These are phyloP conservation scores for Clonostachys chloroleuca DNA, from an alignment of 2,329 filamentous ascomycete species.

Conservation along the genomic window DNA sequence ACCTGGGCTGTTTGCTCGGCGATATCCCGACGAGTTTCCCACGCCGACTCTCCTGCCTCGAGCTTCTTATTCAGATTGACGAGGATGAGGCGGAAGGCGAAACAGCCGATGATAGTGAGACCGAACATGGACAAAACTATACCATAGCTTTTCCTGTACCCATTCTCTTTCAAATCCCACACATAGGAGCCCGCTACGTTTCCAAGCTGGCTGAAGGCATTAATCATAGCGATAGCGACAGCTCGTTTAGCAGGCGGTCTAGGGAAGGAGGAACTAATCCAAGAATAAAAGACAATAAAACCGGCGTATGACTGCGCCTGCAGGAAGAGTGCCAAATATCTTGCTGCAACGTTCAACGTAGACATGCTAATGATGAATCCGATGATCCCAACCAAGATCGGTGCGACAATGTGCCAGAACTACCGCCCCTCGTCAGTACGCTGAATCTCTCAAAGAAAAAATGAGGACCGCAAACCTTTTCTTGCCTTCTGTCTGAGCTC, in stretches of 20 bases:
- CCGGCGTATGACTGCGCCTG: slow-evolving; percentile 54
- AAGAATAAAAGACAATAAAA: slow-evolving; percentile 54
- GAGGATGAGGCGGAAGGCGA: slow-evolving; percentile 40
- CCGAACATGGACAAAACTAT: slow-evolving; percentile 64
- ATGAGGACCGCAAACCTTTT: slow-evolving; percentile 32
- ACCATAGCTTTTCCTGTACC: slow-evolving; percentile 60
- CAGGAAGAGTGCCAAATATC: slow-evolving; percentile 57
- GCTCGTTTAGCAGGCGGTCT: slow-evolving; percentile 57
- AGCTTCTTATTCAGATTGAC: slow-evolving; percentile 40
- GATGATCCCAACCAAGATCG: slow-evolving; percentile 45
- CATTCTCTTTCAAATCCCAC: slow-evolving; percentile 54
- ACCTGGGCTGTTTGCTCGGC: slow-evolving; percentile 26
- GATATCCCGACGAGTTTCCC: slow-evolving; percentile 29
- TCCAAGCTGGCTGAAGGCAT: slow-evolving; percentile 52
- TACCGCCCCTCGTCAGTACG: slow-evolving; percentile 11
- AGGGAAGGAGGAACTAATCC: slow-evolving; percentile 53
- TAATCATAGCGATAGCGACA: slow-evolving; percentile 57
- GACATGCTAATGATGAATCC: slow-evolving; percentile 59
- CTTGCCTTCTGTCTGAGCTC: slow-evolving; percentile 50
- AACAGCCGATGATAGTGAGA: slow-evolving; percentile 48
- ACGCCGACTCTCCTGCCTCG: slow-evolving; percentile 32
- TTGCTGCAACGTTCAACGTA: slow-evolving; percentile 48
- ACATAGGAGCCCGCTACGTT: slow-evolving; percentile 60
- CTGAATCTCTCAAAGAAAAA: neutral
- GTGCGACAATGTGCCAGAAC: slow-evolving; percentile 54